Evolutionary conservation across 2,329 filamentous ascomycete genomes (phyloP).

Genomic region (Aspergillus proliferans): DNA sequence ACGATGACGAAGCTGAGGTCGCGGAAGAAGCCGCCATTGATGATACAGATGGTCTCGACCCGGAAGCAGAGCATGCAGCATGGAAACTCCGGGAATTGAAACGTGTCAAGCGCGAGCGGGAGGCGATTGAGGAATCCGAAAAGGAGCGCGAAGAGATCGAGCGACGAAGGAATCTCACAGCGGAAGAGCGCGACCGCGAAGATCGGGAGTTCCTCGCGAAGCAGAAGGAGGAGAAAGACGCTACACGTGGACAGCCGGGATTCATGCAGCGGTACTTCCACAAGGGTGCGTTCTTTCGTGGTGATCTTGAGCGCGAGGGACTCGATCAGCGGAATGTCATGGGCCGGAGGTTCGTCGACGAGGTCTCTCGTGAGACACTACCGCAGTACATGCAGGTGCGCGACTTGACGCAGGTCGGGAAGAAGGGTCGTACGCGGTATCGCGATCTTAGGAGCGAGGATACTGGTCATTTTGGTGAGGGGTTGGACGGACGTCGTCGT

Average conservation of each 20-base stretch:
- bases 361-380: constrained; percentile 75
- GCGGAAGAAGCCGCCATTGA: constrained; percentile 70
- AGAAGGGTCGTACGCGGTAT: constrained; percentile 86
- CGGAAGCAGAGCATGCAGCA: constrained; percentile 79
- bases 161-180: constrained; percentile 75
- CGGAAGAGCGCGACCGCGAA: constrained; percentile 78
- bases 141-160: constrained; percentile 84
- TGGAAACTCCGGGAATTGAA: constrained; percentile 92
- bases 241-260: constrained; percentile 69
- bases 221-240: constrained; percentile 72
- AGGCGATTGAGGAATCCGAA: constrained; percentile 77
- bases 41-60: constrained; percentile 80
- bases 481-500: constrained; percentile 21
- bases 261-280: constrained; percentile 97
- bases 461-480: constrained; percentile 71
- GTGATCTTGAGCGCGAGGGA: constrained; percentile 68
- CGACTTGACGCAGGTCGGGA: constrained; percentile 88
- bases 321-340: constrained; percentile 78
- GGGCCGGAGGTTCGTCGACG: constrained; percentile 75
- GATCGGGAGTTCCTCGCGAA: constrained; percentile 70
- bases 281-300: constrained; percentile 91
- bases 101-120: constrained; percentile 78
- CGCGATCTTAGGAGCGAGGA: constrained; percentile 83
- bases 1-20: constrained; percentile 60
- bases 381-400: constrained; percentile 89